Base-by-base conservation (phyloP, 768 basidiomycete genomes). In the Candolleomyces eurysporus region DNA sequence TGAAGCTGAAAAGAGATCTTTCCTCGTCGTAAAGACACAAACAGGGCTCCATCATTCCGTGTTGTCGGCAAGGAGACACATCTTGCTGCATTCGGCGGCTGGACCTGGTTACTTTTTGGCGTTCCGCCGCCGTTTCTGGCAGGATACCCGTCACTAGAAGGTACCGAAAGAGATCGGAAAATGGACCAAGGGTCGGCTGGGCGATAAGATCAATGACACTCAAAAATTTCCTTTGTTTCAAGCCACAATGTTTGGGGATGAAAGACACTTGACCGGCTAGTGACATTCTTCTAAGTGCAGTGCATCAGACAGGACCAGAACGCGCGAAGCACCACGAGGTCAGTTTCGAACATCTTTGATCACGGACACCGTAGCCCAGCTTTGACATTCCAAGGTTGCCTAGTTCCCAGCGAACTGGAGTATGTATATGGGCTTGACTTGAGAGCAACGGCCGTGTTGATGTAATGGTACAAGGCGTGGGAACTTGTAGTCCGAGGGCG, bases 1-100 rank as follows among this genome's bases (percentile, higher is more conserved):
- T 71, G 68, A 65, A 67, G 69, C 72, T 64, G 57, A 59, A 55
- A 71, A 70, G 68, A 60, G 63, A 53, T 71, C 69, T 69, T 72
- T 72, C 72, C 64, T 72, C 71, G 79, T 77, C 66, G 77, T 68
- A 75, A 76, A 71, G 71, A 67, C 73, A 65, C 72, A 75, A 73
- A 76, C 65, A 68, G 71, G 32, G 52, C 70, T 50, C 72, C 75
- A 64, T 64, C 75, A 71, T 70, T 78, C 77, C 77, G 77, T 56
- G 57, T 59, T 71, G 86, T 88, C 83, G 84, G 82, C 86, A 87
- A 86, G 86, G 85, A 65, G 82, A 87, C 76, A 67, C 75, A 67
- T 70, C 22, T 67, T 68, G 61, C 72, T 75, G 68, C 73, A 67
- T 69, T 68, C 56, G 69, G 68, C 19, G 17, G 13, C 21, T 39